Conservation (phyloP, 345 rosid species). For the Syzygium aromaticum region DNA sequence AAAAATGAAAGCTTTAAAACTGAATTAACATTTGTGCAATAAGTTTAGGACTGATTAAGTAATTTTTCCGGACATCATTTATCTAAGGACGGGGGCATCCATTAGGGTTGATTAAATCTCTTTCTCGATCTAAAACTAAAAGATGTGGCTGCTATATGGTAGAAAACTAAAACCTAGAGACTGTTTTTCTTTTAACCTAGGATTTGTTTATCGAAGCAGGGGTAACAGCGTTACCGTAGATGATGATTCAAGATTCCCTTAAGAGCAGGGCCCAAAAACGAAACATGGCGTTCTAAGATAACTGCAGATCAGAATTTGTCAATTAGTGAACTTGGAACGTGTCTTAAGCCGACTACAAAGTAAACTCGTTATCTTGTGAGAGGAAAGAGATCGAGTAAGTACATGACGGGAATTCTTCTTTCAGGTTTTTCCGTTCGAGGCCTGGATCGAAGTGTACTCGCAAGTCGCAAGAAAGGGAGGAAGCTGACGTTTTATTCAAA, state of each 20-base stretch:
- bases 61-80: neutral
- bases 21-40: neutral
- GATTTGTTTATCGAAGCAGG: neutral
- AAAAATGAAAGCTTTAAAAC: fast-evolving
- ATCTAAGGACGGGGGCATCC: neutral
- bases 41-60: neutral
- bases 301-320: no score
- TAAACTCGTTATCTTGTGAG: neutral
- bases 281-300: no score
- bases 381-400: neutral
- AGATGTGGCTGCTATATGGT: neutral
- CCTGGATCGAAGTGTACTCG: neutral
- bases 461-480: neutral
- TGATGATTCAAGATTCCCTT: neutral
- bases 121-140: neutral
- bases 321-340: neutral
- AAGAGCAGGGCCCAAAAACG: no score
- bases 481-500: neutral
- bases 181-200: neutral
- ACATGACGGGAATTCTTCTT: neutral
- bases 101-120: neutral
- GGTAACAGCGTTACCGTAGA: neutral
- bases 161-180: neutral
- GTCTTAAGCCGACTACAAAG: neutral
- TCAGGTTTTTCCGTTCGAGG: neutral